phyloP scores from a whole-genome alignment of 2,329 filamentous ascomycete species.

The Teratosphaeria epicoccoides region DNA sequence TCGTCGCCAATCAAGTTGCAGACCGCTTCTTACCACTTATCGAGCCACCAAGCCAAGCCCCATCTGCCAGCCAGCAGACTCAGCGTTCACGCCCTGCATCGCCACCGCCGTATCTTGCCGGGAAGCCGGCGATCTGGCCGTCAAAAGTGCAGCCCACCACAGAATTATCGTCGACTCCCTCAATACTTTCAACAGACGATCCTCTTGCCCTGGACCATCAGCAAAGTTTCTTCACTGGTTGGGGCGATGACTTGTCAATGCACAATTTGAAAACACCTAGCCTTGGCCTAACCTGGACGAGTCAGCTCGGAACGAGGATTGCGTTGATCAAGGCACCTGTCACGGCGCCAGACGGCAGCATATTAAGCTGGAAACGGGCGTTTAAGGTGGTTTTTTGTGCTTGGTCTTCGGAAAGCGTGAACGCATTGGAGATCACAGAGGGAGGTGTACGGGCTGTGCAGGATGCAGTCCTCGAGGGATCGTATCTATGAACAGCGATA shows the following conservation, averaged over 20 bases:
- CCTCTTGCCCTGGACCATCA: constrained; percentile 74
- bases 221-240: constrained; percentile 89
- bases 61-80: constrained; percentile 1
- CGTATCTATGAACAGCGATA: not conserved
- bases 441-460: constrained; percentile 39
- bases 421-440: constrained; percentile 66
- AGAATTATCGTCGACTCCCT: not conserved
- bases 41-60: constrained; percentile 7
- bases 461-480: not conserved
- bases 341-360: constrained; percentile 33
- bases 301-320: constrained; percentile 74
- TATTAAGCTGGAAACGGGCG: constrained; percentile 58
- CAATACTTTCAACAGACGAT: constrained; percentile 34
- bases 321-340: constrained; percentile 63
- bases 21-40: constrained; percentile 55
- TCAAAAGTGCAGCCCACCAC: not conserved
- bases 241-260: constrained; percentile 55
- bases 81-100: constrained; percentile 12
- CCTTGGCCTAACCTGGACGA: constrained; percentile 80
- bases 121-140: not conserved
- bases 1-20: constrained; percentile 90
- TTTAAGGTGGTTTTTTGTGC: constrained; percentile 86
- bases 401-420: constrained; percentile 52
- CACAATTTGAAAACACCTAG: constrained; percentile 67
- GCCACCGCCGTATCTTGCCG: constrained; percentile 1